These are phyloP conservation scores for Lactifluus echinatus DNA, from an alignment of 768 basidiomycete species.

Conservation along the genomic window DNA sequence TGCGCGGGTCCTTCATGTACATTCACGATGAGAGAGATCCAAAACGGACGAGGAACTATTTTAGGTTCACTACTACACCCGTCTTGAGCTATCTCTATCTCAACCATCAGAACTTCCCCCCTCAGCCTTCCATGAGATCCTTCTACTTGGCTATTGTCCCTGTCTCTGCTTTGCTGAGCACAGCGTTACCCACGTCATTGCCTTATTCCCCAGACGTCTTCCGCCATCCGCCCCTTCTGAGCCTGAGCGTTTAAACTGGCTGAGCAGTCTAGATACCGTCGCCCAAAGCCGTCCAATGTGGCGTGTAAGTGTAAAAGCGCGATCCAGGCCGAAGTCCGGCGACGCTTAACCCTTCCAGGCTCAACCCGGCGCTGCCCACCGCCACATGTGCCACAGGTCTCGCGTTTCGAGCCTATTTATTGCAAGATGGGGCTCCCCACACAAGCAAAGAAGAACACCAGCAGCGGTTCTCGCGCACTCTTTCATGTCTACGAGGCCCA, in stretches of 20 bases:
- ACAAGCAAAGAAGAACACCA: not conserved
- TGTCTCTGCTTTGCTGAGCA: not conserved
- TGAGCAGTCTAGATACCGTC: not conserved
- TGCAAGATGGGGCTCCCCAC: not conserved
- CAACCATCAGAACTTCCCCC: not conserved
- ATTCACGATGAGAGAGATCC: not conserved
- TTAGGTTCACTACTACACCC: not conserved
- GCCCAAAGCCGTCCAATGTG: not conserved
- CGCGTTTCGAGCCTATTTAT: not conserved
- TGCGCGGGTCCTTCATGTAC: not conserved
- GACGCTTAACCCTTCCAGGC: not conserved
- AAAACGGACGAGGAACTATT: not conserved
- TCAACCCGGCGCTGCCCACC: not conserved
- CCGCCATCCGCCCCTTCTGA: not conserved
- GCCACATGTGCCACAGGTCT: not conserved
- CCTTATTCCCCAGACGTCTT: not conserved
- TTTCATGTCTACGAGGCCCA: slow-evolving; percentile 1
- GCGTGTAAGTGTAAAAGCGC: not conserved
- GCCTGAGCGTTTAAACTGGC: not conserved
- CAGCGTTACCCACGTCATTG: not conserved
- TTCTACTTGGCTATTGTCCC: not conserved
- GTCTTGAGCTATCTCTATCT: not conserved
- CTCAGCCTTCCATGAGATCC: not conserved
- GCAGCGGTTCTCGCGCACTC: not conserved
- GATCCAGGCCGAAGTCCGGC: not conserved